A percentile compares a stretch with the other conserved stretches of the same genome.
Evolutionary conservation across 2,329 filamentous ascomycete species (phyloP).

Genomic region (Parascedosporium putredinis): DNA sequence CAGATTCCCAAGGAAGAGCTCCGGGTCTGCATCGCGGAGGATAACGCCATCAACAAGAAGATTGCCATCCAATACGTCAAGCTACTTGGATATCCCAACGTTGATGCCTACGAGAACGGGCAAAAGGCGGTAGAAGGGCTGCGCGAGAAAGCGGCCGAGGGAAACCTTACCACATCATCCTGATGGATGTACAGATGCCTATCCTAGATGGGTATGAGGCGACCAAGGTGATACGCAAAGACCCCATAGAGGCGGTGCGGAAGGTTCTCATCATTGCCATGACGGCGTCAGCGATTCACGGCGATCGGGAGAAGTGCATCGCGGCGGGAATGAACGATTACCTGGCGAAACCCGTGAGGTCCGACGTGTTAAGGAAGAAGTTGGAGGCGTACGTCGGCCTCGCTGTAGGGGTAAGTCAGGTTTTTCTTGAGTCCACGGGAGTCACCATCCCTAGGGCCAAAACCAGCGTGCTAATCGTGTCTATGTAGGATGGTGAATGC

Average conservation of each 20-base stretch:
- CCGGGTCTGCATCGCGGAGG: slow-evolving; percentile 85
- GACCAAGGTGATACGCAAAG: slow-evolving; percentile 70
- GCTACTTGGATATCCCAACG: slow-evolving; percentile 68
- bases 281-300: slow-evolving; percentile 91
- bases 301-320: slow-evolving; percentile 90
- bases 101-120: slow-evolving; percentile 85
- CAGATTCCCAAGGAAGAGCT: slow-evolving; percentile 66
- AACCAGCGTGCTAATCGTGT: not conserved
- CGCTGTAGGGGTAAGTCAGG: slow-evolving; percentile 18
- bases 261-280: slow-evolving; percentile 91
- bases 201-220: slow-evolving; percentile 88
- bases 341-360: slow-evolving; percentile 87
- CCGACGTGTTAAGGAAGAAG: slow-evolving; percentile 76
- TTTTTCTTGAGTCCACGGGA: no score
- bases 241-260: slow-evolving; percentile 64
- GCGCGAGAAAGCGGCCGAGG: slow-evolving; percentile 59
- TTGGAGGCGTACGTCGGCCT: slow-evolving; percentile 47
- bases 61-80: slow-evolving; percentile 88
- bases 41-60: slow-evolving; percentile 89
- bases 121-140: slow-evolving; percentile 79
- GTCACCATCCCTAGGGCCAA: no score
- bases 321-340: slow-evolving; percentile 97
- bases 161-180: slow-evolving; percentile 75
- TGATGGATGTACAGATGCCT: slow-evolving; percentile 98
- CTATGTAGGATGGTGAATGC: not conserved